These are phyloP conservation scores for Phaeodactylum tricornutum DNA, from an alignment of 108 stramenopile genomes.

Conservation along the genomic window DNA sequence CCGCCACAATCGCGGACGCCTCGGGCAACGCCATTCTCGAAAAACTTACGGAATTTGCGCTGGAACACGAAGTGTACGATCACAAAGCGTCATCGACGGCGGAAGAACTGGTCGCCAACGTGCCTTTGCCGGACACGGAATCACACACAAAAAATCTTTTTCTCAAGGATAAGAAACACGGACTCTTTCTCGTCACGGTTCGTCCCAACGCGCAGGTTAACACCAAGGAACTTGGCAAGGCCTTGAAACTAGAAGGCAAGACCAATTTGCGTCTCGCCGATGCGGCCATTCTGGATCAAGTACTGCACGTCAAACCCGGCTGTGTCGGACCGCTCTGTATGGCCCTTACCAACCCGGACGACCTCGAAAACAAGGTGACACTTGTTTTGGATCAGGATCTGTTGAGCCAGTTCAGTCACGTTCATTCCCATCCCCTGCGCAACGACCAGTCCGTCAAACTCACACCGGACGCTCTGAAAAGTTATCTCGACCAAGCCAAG, in stretches of 20 bases:
- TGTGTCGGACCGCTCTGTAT: conserved; percentile 82
- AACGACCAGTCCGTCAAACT: conserved; percentile 80
- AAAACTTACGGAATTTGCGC: conserved; percentile 36
- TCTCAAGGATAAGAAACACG: conserved; percentile 88
- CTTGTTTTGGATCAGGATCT: conserved; percentile 79
- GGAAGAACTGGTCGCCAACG: conserved; percentile 73
- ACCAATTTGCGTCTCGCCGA: conserved; percentile 87
- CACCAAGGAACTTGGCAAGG: conserved; percentile 72
- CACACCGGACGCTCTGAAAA: conserved; percentile 43
- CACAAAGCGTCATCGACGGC: conserved; percentile 54
- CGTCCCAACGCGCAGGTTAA: conserved; percentile 35
- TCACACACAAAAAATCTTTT: conserved; percentile 87
- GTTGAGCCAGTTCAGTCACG: conserved; percentile 18
- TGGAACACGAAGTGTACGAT: conserved; percentile 46
- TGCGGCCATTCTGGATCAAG: conserved; percentile 41
- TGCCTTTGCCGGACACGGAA: conserved; percentile 44
- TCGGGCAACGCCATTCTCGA: conserved; percentile 48
- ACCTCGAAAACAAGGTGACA: conserved; percentile 47
- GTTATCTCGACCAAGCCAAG: conserved; percentile 40
- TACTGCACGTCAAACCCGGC: conserved; percentile 73
- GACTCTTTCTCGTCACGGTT: conserved; percentile 59
- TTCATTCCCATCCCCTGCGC: conserved; percentile 84
- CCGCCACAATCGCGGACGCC: conserved; percentile 16
- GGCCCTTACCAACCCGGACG: conserved; percentile 36
- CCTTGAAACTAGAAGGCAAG: conserved; percentile 80